Evolutionary conservation across 257 asterid genomes (phyloP).

Genomic region (Petunia axillaris): DNA sequence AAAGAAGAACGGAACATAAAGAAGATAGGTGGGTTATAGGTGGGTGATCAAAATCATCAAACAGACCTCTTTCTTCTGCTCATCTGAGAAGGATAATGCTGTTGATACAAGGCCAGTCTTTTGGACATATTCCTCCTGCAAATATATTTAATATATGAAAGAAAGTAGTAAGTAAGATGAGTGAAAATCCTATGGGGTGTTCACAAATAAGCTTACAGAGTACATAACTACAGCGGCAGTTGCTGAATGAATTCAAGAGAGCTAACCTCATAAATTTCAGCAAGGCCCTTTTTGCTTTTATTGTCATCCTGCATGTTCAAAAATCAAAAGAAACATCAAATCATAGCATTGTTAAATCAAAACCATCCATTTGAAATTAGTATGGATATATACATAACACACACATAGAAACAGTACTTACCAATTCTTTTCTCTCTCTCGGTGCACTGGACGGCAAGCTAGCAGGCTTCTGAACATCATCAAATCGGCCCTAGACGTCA

Average conservation of each 20-base stretch:
- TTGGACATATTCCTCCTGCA: conserved; percentile 94
- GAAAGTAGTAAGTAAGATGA: conserved; percentile 13
- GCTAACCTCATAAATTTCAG: conserved; percentile 87
- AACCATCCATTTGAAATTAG: not conserved
- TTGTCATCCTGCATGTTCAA: conserved; percentile 73
- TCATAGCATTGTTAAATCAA: not conserved
- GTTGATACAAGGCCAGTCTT: conserved; percentile 87
- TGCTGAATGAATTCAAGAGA: conserved; percentile 13
- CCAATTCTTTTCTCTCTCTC: conserved; percentile 76
- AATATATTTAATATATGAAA: conserved; percentile 1
- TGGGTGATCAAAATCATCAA: not conserved
- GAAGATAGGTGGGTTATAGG: not conserved
- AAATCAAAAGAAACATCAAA: not conserved
- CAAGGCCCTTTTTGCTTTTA: conserved; percentile 95
- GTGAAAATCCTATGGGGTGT: conserved; percentile 10
- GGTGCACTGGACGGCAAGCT: conserved; percentile 61
- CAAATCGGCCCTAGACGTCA: conserved; percentile 71
- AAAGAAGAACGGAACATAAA: conserved; percentile 2
- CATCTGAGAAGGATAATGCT: conserved; percentile 78
- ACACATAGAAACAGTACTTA: conserved; percentile 31
- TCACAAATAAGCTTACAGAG: not conserved
- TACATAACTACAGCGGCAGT: not conserved
- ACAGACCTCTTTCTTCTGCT: conserved; percentile 89
- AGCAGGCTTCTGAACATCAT: conserved; percentile 80
- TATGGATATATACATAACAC: conserved; percentile 22